Evolutionary conservation across 495 filamentous ascomycete species (phyloP), one percentile per base, ranked within the genome.

Genomic region (Mytilinidion resinicola): DNA sequence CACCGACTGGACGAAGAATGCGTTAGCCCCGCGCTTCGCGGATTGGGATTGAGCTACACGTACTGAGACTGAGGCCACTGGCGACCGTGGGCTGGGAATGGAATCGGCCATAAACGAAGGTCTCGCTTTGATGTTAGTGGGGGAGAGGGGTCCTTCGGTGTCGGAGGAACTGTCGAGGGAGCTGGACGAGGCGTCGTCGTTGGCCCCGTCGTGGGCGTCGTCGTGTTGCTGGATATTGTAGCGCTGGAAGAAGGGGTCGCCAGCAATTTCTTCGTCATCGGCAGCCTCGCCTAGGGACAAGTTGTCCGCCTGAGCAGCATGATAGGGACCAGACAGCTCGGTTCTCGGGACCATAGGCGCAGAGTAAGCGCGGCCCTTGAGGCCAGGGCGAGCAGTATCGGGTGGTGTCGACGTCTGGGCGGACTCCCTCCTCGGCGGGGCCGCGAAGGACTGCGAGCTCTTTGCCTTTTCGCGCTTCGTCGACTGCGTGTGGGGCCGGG

Each of bases 181-280:
- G 56, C 62, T 62, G 34, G 38, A 52, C 6, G 58, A 59, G 20
- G 50, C 55, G 3, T 63, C 62, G 0, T 60, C 61, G 7, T 41
- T 2, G 21, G 11, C 46, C 14, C 30, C 52, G n/a, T 33, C 54
- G 19, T 20, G 43, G 20, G 38, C 52, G 11, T 33, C 54, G 19
- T 20, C 50, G 19, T 44, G 3, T 39, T 60, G 50, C 42, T 60
- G 48, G 43, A 63, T 57, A 51, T 64, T 59, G 57, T 61, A 67
- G 38, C 64, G 65, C 58, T 67, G 66, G 60, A 69, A 69, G 64
- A 69, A 69, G 21, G 65, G 60, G 30, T 69, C 66, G 12, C 21
- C 61, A 5, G 58, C 58, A 42, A 69, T 67, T 53, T 64, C 66
- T 12, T 66, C 66, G 52, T 64, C 66, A n/a, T 68, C 65, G 12